Percentiles rank a stretch among this genome's conserved stretches.
Conservation (phyloP, 2,329 filamentous ascomycete species). For the Pestalotiopsis sp. region DNA sequence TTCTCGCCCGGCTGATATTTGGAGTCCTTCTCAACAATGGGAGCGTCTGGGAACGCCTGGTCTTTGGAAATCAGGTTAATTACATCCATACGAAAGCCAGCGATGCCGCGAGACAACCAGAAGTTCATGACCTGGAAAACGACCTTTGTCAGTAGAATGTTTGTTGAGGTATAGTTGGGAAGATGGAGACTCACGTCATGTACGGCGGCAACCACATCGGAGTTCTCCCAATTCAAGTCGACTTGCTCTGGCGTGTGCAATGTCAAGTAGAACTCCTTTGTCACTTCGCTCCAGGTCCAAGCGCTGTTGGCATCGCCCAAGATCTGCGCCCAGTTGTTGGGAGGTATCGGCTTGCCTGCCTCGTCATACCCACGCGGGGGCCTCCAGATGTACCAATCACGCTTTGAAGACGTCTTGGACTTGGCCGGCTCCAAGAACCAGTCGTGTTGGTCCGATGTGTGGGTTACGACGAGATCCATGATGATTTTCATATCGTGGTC, state of each 20-base stretch:
- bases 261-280: constrained; percentile 75
- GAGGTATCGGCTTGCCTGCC: constrained; percentile 67
- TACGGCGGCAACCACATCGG: constrained; percentile 68
- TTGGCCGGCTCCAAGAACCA: constrained; percentile 72
- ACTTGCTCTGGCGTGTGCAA: constrained; percentile 78
- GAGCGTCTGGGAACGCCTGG: constrained; percentile 59
- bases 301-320: constrained; percentile 60
- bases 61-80: constrained; percentile 75
- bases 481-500: constrained; percentile 69
- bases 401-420: constrained; percentile 63
- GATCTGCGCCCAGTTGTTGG: constrained; percentile 74
- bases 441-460: constrained; percentile 71
- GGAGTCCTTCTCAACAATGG: constrained; percentile 45
- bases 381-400: constrained; percentile 70
- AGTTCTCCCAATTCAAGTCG: constrained; percentile 82
- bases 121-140: constrained; percentile 59
- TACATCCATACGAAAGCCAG: constrained; percentile 75
- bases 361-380: constrained; percentile 51
- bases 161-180: too few species aligned
- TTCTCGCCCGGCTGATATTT: constrained; percentile 54
- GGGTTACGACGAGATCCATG: constrained; percentile 77
- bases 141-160: too few species aligned
- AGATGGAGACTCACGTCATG: constrained; percentile 53
- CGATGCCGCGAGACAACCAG: constrained; percentile 75
- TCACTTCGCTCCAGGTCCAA: constrained; percentile 73